Base-by-base conservation (phyloP, 208 protist genomes). In the Wallacemonas collosoma region DNA sequence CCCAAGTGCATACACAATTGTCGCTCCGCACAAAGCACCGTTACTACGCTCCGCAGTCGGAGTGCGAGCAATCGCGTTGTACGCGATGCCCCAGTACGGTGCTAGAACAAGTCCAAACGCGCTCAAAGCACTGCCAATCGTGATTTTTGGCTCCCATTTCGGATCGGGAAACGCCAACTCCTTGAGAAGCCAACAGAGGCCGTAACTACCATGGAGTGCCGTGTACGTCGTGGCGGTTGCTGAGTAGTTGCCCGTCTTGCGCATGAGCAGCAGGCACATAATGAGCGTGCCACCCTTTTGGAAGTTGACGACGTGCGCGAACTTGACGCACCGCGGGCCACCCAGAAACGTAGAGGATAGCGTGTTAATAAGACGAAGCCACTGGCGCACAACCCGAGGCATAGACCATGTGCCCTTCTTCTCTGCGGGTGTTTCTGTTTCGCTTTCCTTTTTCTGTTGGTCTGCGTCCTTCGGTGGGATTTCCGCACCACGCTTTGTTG, bases 181-280 rank as follows among this genome's bases (percentile, higher is more conserved):
- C 72, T 97, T 97, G 51, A 97, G 72, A 45, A 93, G 80, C 92
- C 92, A 97, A 67, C 86, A 93, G n/a, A 97, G 57, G 1, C 92
- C 92, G 69, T 97, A 97, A 60, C 88, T 82, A 45, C 92, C 92
- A 60, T 97, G 92, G 61, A 97, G 80, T 0, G 89, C 92, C 4
- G 86, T 92, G 80, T 97, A 97, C 15, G 78, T 86, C 14, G 70
- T 80, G 26, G 92, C 92, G n/a, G 92, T 97, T n/a, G 86, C 62
- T 1, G 87, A 87, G 40, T 81, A 89, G 80, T 94, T 97, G 26
- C 78, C 72, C 2, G 78, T 79, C 67, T 84, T 83, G 43, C 56
- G 54, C 90, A 97, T 95, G 81, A 93, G 83, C 14, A 61, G 71
- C 9, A 91, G 50, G 68, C 87, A 94, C 36, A 94, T 5, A 15